phyloP scores from a whole-genome alignment of 805 yeast genomes.

The Barnettozyma salicaria region DNA sequence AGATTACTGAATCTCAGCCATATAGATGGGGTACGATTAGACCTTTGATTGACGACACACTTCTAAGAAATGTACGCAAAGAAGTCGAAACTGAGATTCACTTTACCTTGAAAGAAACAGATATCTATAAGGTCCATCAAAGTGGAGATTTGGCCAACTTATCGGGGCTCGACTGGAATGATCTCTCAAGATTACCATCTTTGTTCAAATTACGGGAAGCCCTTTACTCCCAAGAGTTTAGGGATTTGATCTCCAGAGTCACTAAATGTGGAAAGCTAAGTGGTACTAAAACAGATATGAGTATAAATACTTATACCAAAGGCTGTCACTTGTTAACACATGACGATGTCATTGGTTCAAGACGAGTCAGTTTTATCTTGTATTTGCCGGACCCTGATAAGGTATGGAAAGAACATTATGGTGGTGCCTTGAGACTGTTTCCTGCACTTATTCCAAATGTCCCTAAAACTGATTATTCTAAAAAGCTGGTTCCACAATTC shows the following conservation, averaged over 20 bases:
- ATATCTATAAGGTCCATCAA: slow-evolving; percentile 87
- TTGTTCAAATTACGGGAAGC: slow-evolving; percentile 78
- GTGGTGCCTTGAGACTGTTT: slow-evolving; percentile 85
- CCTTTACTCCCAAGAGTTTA: slow-evolving; percentile 77
- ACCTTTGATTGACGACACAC: slow-evolving; percentile 65
- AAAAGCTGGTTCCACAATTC: slow-evolving; percentile 81
- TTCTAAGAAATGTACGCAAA: slow-evolving; percentile 71
- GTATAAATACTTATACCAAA: slow-evolving; percentile 82
- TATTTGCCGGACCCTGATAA: slow-evolving; percentile 91
- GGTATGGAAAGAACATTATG: slow-evolving; percentile 85
- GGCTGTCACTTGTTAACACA: slow-evolving; percentile 94
- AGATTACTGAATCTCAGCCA: slow-evolving; percentile 59
- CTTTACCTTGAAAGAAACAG: slow-evolving; percentile 94
- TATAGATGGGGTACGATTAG: slow-evolving; percentile 86
- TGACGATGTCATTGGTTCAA: slow-evolving; percentile 95
- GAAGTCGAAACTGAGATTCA: slow-evolving; percentile 82
- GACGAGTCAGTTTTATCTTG: slow-evolving; percentile 87
- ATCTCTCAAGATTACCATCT: slow-evolving; percentile 66
- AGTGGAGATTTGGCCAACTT: slow-evolving; percentile 89
- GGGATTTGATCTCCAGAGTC: slow-evolving; percentile 69
- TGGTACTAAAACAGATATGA: slow-evolving; percentile 88
- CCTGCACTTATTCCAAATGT: slow-evolving; percentile 86
- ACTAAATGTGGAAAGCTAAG: slow-evolving; percentile 87
- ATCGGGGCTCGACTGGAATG: slow-evolving; percentile 76
- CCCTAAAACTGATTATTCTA: slow-evolving; percentile 70